phyloP scores from a whole-genome alignment of 306 rosid genomes.

The Delonix regia region DNA sequence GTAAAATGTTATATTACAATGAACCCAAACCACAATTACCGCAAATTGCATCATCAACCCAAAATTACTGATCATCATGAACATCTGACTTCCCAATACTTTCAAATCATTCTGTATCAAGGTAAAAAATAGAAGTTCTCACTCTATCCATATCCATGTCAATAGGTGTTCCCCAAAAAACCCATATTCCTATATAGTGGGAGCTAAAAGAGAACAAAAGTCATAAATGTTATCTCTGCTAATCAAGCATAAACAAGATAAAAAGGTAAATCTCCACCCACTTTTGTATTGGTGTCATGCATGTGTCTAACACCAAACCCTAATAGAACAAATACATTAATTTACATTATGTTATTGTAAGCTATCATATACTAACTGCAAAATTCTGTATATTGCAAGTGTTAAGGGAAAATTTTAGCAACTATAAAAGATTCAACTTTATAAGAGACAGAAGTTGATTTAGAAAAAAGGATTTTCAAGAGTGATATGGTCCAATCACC shows the following conservation, averaged over 20 bases:
- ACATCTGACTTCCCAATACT: slow-evolving; percentile 93
- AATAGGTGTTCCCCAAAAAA: slow-evolving; percentile 89
- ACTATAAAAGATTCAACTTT: slow-evolving; percentile 60
- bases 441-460: slow-evolving; percentile 92
- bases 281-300: slow-evolving; percentile 96
- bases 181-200: slow-evolving; percentile 84
- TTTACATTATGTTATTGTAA: slow-evolving; percentile 25
- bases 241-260: slow-evolving; percentile 38
- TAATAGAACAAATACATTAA: slow-evolving; percentile 30
- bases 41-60: slow-evolving; percentile 29
- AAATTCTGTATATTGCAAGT: neutral
- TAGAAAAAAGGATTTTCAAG: slow-evolving; percentile 93
- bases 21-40: slow-evolving; percentile 22
- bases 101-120: slow-evolving; percentile 96
- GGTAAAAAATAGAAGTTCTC: slow-evolving; percentile 81
- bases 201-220: slow-evolving; percentile 28
- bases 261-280: slow-evolving; percentile 40
- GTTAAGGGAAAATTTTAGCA: slow-evolving; percentile 19
- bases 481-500: slow-evolving; percentile 88
- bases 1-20: neutral
- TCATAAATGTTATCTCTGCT: slow-evolving; percentile 9
- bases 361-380: neutral
- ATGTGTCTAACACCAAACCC: slow-evolving; percentile 98
- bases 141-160: slow-evolving; percentile 82
- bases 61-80: slow-evolving; percentile 89